Conservation (phyloP, 2,329 filamentous ascomycete genomes). For the Colletotrichum eremochloae region DNA sequence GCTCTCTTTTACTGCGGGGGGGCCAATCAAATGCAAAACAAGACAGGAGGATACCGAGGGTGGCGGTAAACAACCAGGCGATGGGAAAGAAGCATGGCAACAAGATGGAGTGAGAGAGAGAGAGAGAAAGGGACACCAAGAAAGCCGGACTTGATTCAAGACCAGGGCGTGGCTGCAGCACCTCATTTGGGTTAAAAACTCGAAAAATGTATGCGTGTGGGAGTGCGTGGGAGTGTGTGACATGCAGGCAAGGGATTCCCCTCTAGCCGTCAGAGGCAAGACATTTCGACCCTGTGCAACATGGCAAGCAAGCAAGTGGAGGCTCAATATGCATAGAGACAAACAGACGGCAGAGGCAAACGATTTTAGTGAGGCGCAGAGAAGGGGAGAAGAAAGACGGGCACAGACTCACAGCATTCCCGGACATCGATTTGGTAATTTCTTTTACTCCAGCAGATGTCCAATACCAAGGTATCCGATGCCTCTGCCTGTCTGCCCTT, state of each 20-base stretch:
- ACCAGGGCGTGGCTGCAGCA: constrained; percentile 14
- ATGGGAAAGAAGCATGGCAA: constrained; percentile 13
- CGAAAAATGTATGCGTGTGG: background rate
- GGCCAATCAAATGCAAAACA: constrained; percentile 35
- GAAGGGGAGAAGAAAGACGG: background rate
- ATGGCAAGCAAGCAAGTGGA: background rate
- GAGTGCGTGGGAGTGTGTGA: background rate
- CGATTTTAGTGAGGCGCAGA: background rate
- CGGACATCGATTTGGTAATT: constrained; percentile 8
- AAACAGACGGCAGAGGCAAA: background rate
- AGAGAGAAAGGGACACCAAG: constrained; percentile 1
- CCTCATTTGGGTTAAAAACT: constrained; percentile 14
- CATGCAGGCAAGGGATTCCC: background rate
- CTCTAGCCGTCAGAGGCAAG: constrained; percentile 16
- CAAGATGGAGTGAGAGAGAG: background rate
- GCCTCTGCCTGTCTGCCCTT: background rate
- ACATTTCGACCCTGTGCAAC: background rate
- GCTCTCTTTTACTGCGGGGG: constrained; percentile 32
- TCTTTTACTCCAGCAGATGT: background rate
- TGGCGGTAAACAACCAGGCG: constrained; percentile 23
- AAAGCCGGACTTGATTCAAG: background rate
- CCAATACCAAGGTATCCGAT: background rate
- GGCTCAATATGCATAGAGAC: background rate
- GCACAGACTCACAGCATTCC: constrained; percentile 15
- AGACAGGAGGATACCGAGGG: constrained; percentile 38